A percentile compares a stretch with the other conserved stretches of the same genome.
phyloP scores from a whole-genome alignment of 257 asterid genomes.

The Salvia splendens region DNA sequence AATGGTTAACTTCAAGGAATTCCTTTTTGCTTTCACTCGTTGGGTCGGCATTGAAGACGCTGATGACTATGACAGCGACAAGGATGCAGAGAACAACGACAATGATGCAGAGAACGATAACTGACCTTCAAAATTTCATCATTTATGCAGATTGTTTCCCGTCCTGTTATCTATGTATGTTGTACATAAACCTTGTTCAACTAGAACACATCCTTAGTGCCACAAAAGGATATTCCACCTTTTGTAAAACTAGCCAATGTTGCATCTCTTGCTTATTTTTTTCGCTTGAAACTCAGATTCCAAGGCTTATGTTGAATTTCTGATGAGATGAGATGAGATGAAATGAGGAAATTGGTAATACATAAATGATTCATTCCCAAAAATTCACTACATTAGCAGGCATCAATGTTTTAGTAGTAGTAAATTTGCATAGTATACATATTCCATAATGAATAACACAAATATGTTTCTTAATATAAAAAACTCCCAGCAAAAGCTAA shows the following conservation, averaged over 20 bases:
- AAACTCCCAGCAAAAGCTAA: conserved; percentile 42
- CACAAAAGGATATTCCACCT: not conserved
- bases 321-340: not conserved
- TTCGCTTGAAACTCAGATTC: conserved; percentile 10
- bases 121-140: not conserved
- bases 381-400: not conserved
- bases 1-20: conserved; percentile 88
- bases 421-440: conserved; percentile 17
- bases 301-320: not conserved
- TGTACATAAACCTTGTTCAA: conserved; percentile 34
- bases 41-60: conserved; percentile 87
- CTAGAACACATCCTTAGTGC: not conserved
- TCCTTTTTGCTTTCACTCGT: conserved; percentile 82
- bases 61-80: conserved; percentile 46
- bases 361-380: not conserved
- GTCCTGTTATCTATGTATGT: conserved; percentile 16
- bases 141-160: not conserved
- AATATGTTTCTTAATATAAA: conserved; percentile 29
- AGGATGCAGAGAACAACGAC: conserved; percentile 40
- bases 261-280: not conserved
- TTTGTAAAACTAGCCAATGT: not conserved
- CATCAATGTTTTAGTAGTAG: not conserved
- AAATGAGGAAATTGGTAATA: not conserved
- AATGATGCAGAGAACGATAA: conserved; percentile 25
- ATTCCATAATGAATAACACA: conserved; percentile 31